These are phyloP conservation scores for Avena atlantica DNA, from an alignment of 176 grass and related monocot genomes.

Conservation along the genomic window DNA sequence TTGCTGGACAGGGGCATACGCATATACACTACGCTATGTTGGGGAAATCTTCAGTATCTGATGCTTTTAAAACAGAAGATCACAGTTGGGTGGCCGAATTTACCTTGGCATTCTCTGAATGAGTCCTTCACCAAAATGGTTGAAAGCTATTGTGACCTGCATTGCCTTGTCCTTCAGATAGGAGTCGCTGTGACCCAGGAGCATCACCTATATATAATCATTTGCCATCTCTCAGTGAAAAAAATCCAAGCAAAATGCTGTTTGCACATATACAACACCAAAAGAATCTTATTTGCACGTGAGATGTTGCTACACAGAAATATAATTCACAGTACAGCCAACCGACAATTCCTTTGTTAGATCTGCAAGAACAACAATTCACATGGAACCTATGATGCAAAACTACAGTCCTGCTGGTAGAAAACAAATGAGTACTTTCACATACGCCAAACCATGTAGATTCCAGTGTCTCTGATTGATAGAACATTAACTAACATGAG, in stretches of 20 bases:
- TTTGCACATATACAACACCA: not conserved
- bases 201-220: constrained; percentile 68
- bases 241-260: constrained; percentile 10
- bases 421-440: constrained; percentile 41
- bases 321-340: constrained; percentile 27
- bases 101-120: constrained; percentile 84
- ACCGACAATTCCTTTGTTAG: constrained; percentile 46
- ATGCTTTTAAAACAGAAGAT: not conserved
- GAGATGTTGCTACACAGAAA: constrained; percentile 16
- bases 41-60: not conserved
- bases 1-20: not conserved
- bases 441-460: constrained; percentile 31
- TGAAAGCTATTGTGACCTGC: constrained; percentile 94
- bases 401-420: constrained; percentile 31
- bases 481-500: constrained; percentile 25
- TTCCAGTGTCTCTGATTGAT: constrained; percentile 35
- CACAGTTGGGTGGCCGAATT: not conserved
- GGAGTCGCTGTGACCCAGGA: constrained; percentile 87
- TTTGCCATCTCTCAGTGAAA: constrained; percentile 20
- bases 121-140: constrained; percentile 86
- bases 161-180: constrained; percentile 80
- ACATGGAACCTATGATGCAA: constrained; percentile 4
- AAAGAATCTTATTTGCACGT: not conserved
- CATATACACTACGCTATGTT: too few species aligned
- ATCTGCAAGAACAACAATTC: constrained; percentile 34